Conservation (phyloP, 768 basidiomycete genomes). For the Gymnopilus junonius region DNA sequence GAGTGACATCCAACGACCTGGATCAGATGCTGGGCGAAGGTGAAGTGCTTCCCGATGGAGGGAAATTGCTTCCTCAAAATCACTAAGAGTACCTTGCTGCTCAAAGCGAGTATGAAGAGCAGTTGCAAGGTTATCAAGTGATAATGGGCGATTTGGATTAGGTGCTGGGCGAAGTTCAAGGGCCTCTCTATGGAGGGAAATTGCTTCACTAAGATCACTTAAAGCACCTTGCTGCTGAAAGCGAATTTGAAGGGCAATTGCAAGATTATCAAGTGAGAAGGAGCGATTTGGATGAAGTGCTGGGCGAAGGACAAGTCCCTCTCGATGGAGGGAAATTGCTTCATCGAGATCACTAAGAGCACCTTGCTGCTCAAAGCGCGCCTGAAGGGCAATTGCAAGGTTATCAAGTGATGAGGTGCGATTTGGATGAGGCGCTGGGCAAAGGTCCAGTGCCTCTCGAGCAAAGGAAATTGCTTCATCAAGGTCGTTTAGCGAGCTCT, state of each 20-base stretch:
- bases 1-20: not conserved
- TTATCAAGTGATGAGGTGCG: too few species aligned
- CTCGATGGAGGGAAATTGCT: not conserved
- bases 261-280: not conserved
- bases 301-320: not conserved
- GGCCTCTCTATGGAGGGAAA: constrained; percentile 1
- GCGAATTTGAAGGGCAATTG: not conserved
- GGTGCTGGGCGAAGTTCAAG: not conserved
- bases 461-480: too few species aligned
- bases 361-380: not conserved
- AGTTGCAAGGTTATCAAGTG: constrained; percentile 8
- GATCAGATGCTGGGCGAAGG: not conserved
- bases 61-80: constrained; percentile 6
- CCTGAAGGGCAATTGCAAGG: not conserved
- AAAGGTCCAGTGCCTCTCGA: too few species aligned
- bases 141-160: not conserved
- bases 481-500: too few species aligned
- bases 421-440: too few species aligned
- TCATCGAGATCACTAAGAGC: not conserved
- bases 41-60: not conserved
- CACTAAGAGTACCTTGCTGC: not conserved
- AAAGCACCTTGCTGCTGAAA: not conserved
- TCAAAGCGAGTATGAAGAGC: constrained; percentile 1
- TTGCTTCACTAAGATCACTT: constrained; percentile 10
- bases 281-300: not conserved